phyloP scores from a whole-genome alignment of 2,329 filamentous ascomycete genomes.

The Tolypocladium ophioglossoides region DNA sequence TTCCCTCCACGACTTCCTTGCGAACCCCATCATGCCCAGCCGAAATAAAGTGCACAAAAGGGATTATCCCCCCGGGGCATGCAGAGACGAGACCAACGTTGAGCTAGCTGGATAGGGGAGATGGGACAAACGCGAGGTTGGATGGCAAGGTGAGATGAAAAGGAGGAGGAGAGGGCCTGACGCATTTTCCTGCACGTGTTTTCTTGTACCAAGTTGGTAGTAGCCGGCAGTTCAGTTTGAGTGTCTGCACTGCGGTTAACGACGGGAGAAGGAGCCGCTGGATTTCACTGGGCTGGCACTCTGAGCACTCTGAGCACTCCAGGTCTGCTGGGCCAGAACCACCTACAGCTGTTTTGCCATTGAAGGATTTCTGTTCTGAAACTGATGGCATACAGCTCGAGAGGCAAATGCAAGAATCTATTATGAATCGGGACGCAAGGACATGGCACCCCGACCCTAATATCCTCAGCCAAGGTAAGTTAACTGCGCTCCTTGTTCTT shows the following conservation, averaged over 20 bases:
- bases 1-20: constrained; percentile 4
- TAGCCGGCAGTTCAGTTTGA: not conserved
- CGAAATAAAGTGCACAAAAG: not conserved
- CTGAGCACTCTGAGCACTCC: not conserved
- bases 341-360: not conserved
- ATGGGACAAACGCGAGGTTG: not conserved
- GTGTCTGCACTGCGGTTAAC: not conserved
- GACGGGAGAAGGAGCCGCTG: not conserved
- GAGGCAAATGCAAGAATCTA: not conserved
- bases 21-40: constrained; percentile 5
- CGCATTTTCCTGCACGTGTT: not conserved
- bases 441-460: not conserved
- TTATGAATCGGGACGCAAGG: too few species aligned
- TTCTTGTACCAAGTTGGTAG: not conserved
- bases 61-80: not conserved
- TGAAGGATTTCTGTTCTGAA: not conserved
- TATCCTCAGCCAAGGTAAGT: not conserved
- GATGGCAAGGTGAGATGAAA: not conserved
- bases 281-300: not conserved
- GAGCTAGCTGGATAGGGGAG: not conserved
- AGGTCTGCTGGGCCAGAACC: not conserved
- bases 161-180: not conserved
- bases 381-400: not conserved
- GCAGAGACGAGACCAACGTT: not conserved
- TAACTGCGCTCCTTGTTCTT: not conserved